Conservation (phyloP, 164 flowering plant genomes). For the Vitis vinifera region ASM3070453v1 NC_081818.1:24117501-24118000, state of each 20-base stretch:
- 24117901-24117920: conserved; percentile 63
- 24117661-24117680: conserved; percentile 9
- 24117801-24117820: conserved; percentile 40
- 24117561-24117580: conserved; percentile 13
- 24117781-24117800: conserved; percentile 33
- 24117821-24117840: conserved; percentile 46
- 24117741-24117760: conserved; percentile 33
- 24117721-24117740: conserved; percentile 26
- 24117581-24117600: conserved; percentile 4
- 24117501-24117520: conserved; percentile 4
- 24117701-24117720: conserved; percentile 23
- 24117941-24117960: conserved; percentile 36
- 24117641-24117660: conserved; percentile 1
- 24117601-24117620: conserved; percentile 2
- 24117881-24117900: conserved; percentile 70
- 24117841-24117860: conserved; percentile 50
- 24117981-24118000: conserved; percentile 40
- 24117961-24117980: conserved; percentile 38
- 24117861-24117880: conserved; percentile 66
- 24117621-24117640: conserved; percentile 7
- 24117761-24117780: conserved; percentile 26
- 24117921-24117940: conserved; percentile 50
- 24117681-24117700: conserved; percentile 20
- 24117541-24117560: conserved; percentile 2
- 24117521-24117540: background rate